Evolutionary conservation across 1,284 basidiomycete species (phyloP), one percentile per base, ranked within the genome.

Genomic region (Cryptococcus deneoformans): DNA sequence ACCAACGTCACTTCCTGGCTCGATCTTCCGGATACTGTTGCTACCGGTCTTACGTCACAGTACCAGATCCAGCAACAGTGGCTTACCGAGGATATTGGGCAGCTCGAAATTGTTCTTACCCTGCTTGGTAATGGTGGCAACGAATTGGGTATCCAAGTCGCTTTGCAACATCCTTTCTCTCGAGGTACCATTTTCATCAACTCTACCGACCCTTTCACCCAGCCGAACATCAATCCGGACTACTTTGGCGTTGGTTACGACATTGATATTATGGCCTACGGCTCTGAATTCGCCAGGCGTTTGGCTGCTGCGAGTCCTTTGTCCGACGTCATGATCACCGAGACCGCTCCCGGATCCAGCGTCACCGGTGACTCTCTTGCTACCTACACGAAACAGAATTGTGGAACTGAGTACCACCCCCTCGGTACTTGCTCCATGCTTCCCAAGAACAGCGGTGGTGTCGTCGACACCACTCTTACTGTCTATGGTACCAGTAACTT

Each of bases 341-440:
- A 78, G 63, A 56, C 61, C 2, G 43, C 47, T n/a, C 67, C 69
- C 5, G 64, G 69, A 1, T 50, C 61, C 2, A 57, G 54, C 0
- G 46, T 58, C 36, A 71, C 62, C 4, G 75, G 68, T n/a, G 65
- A 66, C 46, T 66, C 66, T 11, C 65, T 79, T 24, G 52, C 50
- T 46, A 66, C 67, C 24, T 79, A 73, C 63, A 74, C 73, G 57
- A 65, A 62, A 46, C 43, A 58, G 37, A 64, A 70, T 53, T 58
- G 66, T 55, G 66, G 69, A 20, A 79, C 77, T 47, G 76, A 78
- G 59, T 86, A 77, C 69, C 85, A 86, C 76, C 85, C 86, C 1
- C 79, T 81, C 35, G 83, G 82, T 59, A 82, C 86, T 20, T 84
- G 82, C 62, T 80, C 85, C 3, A 87, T 87, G 86, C 77, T 87